Evolutionary conservation across 176 grass and related monocot genomes (phyloP).

Genomic region (bread wheat (Triticum aestivum)): IWGSC_CS_RefSeq_v2.1 NC_057806.1:576832853-576833352

Average conservation of each 20-base stretch:
- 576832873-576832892: conserved; percentile 51
- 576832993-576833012: conserved; percentile 42
- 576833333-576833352: conserved; percentile 70
- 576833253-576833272: conserved; percentile 64
- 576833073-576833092: conserved; percentile 52
- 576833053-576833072: conserved; percentile 41
- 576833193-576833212: conserved; percentile 61
- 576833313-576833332: conserved; percentile 64
- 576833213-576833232: conserved; percentile 57
- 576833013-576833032: conserved; percentile 64
- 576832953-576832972: conserved; percentile 36
- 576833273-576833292: conserved; percentile 64
- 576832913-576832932: conserved; percentile 57
- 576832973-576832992: conserved; percentile 45
- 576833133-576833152: conserved; percentile 67
- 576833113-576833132: conserved; percentile 55
- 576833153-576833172: conserved; percentile 88
- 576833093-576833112: conserved; percentile 51
- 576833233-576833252: conserved; percentile 61
- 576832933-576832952: conserved; percentile 38
- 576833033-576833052: conserved; percentile 32
- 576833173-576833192: conserved; percentile 56
- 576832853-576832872: conserved; percentile 68
- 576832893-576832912: conserved; percentile 54
- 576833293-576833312: conserved; percentile 56